phyloP scores from a whole-genome alignment of 179 eudicot species.

The Beta corolliflora region DNA sequence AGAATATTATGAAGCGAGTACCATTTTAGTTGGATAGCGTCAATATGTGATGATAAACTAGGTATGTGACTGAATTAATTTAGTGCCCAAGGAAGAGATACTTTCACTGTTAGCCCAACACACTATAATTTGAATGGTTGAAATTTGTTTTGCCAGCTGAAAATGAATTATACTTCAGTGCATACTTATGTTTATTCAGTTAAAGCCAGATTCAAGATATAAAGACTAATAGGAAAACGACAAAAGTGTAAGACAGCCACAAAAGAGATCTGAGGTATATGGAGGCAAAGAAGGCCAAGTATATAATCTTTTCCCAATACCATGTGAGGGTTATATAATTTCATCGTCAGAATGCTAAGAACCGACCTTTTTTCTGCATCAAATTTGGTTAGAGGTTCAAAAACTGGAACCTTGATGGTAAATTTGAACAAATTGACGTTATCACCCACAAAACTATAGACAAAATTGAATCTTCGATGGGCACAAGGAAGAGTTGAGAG shows the following conservation, averaged over 20 bases:
- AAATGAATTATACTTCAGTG: neutral
- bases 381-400: neutral
- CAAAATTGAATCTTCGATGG: neutral
- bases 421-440: neutral
- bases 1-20: neutral
- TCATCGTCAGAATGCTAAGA: neutral
- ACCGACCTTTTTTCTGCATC: neutral
- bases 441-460: no score
- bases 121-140: neutral
- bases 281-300: neutral
- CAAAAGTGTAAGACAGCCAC: no score
- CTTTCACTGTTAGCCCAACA: neutral
- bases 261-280: neutral
- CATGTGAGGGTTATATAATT: neutral
- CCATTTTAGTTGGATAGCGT: neutral
- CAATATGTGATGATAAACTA: neutral
- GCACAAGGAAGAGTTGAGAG: neutral
- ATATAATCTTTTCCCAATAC: neutral
- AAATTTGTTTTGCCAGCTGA: neutral
- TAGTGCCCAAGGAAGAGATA: neutral
- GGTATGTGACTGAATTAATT: no score
- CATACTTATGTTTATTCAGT: neutral
- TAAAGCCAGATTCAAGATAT: no score
- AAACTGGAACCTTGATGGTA: neutral
- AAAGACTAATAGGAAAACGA: no score